Evolutionary conservation across 352 stramenopile species (phyloP), one percentile per base, ranked within the genome.

Genomic region (Phytophthora foliorum): DNA sequence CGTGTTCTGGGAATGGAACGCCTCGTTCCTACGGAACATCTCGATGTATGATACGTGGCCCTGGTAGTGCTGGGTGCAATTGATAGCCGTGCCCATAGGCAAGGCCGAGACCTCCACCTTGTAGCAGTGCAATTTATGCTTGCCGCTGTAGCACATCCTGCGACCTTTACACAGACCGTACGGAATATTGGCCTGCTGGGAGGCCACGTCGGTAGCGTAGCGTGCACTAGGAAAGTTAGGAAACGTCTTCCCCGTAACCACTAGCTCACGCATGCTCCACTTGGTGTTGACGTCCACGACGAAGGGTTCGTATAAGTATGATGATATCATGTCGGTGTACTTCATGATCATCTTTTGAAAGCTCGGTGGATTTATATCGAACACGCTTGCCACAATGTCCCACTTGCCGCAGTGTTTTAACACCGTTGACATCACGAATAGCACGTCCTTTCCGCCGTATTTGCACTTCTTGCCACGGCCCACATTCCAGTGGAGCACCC

Each of bases 391-490:
- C 5, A 55, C 56, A n/a, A 63, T 32, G 14, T 55, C 42, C 19
- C 56, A 63, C 9, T 54, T 64, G 3, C 22, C 22, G 13, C 42
- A 46, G 14, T 39, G 22, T 54, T 49, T 64, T 2, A 63, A 41
- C 11, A 29, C 10, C 0, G 32, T 22, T 10, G 49, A 16, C 31
- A 50, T 27, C 31, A 64, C 41, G 24, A 64, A 56, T 44, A 56
- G 2, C 3, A 56, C 57, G 17, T 64, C 45, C 24, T 64, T 64
- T 13, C 45, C 31, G 0, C 45, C 57, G 24, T 21, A 57, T 34
- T 56, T 64, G 45, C 45, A 64, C 45, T 64, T 64, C 31, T 64
- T 64, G 31, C 34, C 34, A 8, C 57, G 57, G 21, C 57, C 57
- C 0, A 64, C 21, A 29, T 64, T 64, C 57, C 45, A 65, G 0